A percentile compares a stretch with the other conserved stretches of the same genome.
Evolutionary conservation across 352 stramenopile genomes (phyloP).

Genomic region (Globisporangium barbulae): DNA sequence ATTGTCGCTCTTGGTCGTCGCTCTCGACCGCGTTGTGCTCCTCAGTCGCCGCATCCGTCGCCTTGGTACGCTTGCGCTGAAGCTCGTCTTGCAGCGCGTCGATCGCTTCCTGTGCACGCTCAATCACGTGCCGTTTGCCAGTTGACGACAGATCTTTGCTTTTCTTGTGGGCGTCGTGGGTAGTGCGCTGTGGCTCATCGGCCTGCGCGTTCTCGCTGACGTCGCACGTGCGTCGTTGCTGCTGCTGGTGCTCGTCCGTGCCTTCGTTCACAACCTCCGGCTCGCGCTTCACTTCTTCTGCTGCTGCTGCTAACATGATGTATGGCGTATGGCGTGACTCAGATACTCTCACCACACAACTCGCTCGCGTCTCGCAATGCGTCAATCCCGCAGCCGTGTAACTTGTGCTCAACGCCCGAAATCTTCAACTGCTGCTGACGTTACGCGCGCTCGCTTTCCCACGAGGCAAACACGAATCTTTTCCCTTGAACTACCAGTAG

Average conservation of each 20-base stretch:
- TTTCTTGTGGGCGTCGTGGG: background rate
- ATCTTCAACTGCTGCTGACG: slow-evolving; percentile 15
- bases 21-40: background rate
- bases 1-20: background rate
- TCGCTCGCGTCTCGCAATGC: background rate
- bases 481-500: background rate
- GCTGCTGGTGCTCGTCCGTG: background rate
- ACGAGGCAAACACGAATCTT: slow-evolving; percentile 8
- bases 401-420: slow-evolving; percentile 19
- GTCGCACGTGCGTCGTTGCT: background rate
- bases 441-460: slow-evolving; percentile 5
- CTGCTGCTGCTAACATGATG: background rate
- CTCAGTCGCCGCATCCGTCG: background rate
- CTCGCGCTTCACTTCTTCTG: background rate
- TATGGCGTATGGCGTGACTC: background rate
- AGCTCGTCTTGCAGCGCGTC: slow-evolving; percentile 15
- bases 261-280: background rate
- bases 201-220: background rate
- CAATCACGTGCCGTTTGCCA: slow-evolving; percentile 1
- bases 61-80: background rate
- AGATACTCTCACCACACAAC: no score
- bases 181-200: background rate
- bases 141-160: background rate
- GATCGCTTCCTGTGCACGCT: slow-evolving; percentile 16
- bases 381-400: background rate